Percentiles rank a stretch among this genome's conserved stretches.
Evolutionary conservation across 495 filamentous ascomycete species (phyloP).

Genomic region (Trichoderma erinaceum): DNA sequence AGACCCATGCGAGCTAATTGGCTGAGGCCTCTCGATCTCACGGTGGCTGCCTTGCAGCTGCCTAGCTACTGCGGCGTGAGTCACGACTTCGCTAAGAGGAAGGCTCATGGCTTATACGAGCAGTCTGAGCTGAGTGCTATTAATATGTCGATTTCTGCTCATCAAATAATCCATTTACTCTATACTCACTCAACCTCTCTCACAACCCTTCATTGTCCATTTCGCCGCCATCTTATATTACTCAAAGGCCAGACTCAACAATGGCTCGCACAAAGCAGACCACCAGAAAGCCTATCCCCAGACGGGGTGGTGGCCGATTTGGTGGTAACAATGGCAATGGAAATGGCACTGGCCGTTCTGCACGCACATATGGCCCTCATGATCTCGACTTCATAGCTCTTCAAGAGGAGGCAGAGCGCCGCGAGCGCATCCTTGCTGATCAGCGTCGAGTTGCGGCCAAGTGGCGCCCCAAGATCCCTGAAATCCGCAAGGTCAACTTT

Average conservation of each 20-base stretch:
- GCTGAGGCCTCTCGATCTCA: background rate
- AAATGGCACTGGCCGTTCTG: background rate
- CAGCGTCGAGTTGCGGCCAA: conserved; percentile 26
- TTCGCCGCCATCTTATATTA: too few relatives aligned
- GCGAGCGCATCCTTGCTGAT: conserved; percentile 26
- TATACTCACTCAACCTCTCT: background rate
- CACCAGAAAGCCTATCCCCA: background rate
- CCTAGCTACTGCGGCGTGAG: conserved; percentile 4
- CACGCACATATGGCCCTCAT: conserved; percentile 1
- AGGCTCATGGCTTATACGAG: background rate
- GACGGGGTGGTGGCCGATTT: conserved; percentile 2
- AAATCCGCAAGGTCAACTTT: conserved; percentile 20
- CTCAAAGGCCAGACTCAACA: background rate
- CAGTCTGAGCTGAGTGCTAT: background rate
- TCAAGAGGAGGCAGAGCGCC: conserved; percentile 26
- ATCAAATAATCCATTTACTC: background rate
- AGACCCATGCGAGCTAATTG: background rate
- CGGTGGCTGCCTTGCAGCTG: conserved; percentile 5
- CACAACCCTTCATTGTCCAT: background rate
- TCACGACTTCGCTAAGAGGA: background rate
- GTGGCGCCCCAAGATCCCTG: conserved; percentile 30
- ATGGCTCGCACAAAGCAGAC: conserved; percentile 12
- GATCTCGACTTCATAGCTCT: conserved; percentile 19
- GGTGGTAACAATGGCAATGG: background rate
- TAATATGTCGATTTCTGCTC: background rate